Evolutionary conservation across 768 basidiomycete species (phyloP).

Genomic region (Pisolithus sp.): DNA sequence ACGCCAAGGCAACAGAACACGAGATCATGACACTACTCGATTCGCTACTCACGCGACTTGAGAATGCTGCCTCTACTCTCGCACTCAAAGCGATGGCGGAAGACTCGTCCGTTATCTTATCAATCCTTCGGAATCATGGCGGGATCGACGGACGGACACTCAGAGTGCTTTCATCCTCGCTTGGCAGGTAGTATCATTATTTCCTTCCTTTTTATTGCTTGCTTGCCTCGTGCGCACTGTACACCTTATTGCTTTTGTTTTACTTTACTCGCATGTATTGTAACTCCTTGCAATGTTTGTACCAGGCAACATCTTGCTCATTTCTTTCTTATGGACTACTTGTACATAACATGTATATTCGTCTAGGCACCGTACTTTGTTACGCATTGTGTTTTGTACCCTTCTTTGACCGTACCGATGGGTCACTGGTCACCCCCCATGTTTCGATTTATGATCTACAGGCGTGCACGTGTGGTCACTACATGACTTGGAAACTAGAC

Average conservation of each 20-base stretch:
- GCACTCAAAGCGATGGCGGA: slow-evolving; percentile 7
- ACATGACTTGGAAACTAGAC: background rate
- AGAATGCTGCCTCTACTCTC: slow-evolving; percentile 53
- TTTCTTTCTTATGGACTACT: no score
- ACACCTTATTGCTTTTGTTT: background rate
- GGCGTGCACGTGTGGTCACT: no score
- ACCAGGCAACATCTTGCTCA: no score
- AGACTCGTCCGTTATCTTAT: slow-evolving; percentile 25
- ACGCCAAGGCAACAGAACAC: slow-evolving; percentile 61
- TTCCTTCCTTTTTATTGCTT: background rate
- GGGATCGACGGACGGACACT: slow-evolving; percentile 46
- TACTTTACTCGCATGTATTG: background rate
- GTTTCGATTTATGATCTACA: no score
- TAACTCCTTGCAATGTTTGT: no score
- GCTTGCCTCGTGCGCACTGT: background rate
- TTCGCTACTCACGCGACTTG: slow-evolving; percentile 66
- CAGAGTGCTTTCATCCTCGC: slow-evolving; percentile 35
- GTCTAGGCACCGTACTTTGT: no score
- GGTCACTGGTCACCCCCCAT: no score
- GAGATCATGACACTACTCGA: slow-evolving; percentile 75
- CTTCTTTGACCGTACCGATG: no score
- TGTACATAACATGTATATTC: no score
- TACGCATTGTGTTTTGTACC: no score
- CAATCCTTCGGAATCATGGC: slow-evolving; percentile 30
- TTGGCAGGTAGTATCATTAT: slow-evolving; percentile 11